These are phyloP conservation scores for Yamadazyma sp. DNA, from an alignment of 805 yeast species.

Conservation along the genomic window DNA sequence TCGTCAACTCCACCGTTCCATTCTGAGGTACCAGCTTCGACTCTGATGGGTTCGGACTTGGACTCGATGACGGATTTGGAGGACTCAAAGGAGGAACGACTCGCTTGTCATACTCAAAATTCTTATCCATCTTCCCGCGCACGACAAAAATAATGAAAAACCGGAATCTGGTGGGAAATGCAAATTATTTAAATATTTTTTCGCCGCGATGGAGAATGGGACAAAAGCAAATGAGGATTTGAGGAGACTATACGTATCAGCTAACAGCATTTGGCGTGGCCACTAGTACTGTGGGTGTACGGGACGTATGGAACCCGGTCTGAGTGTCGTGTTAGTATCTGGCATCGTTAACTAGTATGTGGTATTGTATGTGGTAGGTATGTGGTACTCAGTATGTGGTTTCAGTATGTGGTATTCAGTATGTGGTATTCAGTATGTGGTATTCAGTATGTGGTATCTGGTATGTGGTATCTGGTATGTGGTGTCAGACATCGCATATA, in stretches of 20 bases:
- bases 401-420: too few species aligned
- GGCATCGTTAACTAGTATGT: too few species aligned
- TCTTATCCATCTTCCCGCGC: conserved; percentile 12
- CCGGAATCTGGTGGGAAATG: conserved; percentile 12
- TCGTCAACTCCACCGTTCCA: neutral
- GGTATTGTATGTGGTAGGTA: too few species aligned
- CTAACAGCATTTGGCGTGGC: too few species aligned
- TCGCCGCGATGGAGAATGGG: conserved; percentile 6
- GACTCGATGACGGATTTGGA: conserved; percentile 47
- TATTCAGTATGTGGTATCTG: too few species aligned
- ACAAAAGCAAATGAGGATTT: conserved; percentile 4
- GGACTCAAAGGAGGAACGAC: conserved; percentile 17
- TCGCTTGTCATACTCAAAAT: conserved; percentile 8
- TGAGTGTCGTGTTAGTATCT: too few species aligned
- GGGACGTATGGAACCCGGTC: too few species aligned
- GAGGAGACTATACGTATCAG: neutral
- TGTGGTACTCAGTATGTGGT: too few species aligned
- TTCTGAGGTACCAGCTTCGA: neutral
- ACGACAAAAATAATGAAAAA: conserved; percentile 9
- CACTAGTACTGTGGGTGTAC: too few species aligned
- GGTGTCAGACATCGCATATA: too few species aligned
- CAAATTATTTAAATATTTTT: conserved; percentile 16
- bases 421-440: too few species aligned
- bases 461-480: too few species aligned
- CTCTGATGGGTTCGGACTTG: conserved; percentile 29